Base-by-base conservation (phyloP, 176 grass and related monocot genomes). In the Oryza coarctata region DNA sequence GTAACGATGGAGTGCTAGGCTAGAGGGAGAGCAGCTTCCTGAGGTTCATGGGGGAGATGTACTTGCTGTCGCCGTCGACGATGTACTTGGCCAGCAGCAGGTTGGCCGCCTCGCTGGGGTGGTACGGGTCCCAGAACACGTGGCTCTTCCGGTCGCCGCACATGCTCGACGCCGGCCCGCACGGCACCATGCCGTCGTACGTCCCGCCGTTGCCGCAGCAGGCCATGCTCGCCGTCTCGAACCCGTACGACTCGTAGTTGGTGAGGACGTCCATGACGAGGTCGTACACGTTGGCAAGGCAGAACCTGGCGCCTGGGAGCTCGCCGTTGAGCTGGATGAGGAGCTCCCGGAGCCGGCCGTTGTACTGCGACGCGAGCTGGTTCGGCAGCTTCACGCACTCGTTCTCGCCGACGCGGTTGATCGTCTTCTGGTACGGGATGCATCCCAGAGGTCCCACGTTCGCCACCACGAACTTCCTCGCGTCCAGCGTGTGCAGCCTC, bases 381-480 rank as follows among this genome's bases (percentile, higher is more conserved):
- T 95, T 99, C 6, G 96, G 96, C 63, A 99, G 87, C 76, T 84
- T 87, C 2, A 93, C 96, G 68, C 96, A 99, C 85, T 99, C 85
- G 57, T 65, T 34, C 62, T 86, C 81, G 0, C 2, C 80, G 0
- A 95, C 79, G 2, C 77, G 33, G 73, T 99, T 99, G 14, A 99
- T 75, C 12, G 96, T 92, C 86, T 93, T 94, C 83, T 99, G 93
- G 78, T 99, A 99, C 17, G 96, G 96, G 79, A 99, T 99, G 96
- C 96, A 99, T 0, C 96, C 96, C 35, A 99, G 82, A 14, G 96
- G 96, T 0, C 96, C 96, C 5, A 99, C 96, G 64, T 99, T 99
- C 6, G 87, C 86, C 58, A 99, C 77, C 33, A 99, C 91, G 75
- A 99, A 89, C 82, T 99, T 99, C 32, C 91, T 65, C 3, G 96